phyloP scores from a whole-genome alignment of 345 rosid genomes.

The Theobroma cacao region DNA sequence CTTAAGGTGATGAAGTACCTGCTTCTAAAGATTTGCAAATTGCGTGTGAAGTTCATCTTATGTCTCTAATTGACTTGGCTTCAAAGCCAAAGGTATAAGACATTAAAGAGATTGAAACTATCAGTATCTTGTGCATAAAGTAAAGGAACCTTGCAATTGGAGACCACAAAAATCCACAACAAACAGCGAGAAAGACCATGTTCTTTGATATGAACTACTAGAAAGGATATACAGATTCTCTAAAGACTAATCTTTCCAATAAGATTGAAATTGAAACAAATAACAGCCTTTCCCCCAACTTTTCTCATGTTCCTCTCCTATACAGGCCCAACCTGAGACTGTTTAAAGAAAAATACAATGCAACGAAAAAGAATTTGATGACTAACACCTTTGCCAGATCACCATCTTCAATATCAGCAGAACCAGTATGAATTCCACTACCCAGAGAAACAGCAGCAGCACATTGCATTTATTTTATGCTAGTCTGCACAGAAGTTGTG shows the following conservation, averaged over 20 bases:
- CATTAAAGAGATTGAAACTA: neutral
- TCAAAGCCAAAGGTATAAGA: neutral
- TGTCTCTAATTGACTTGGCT: neutral
- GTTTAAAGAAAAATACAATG: conserved; percentile 3
- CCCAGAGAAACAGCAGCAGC: conserved; percentile 10
- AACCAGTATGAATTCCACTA: neutral
- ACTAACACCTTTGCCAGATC: conserved; percentile 13
- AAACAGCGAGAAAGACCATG: neutral
- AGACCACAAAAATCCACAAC: neutral
- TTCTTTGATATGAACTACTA: neutral
- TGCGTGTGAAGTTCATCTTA: neutral
- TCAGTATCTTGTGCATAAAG: neutral
- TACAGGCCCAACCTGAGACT: neutral
- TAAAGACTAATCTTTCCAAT: neutral
- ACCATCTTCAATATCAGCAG: conserved; percentile 16
- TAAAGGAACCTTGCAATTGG: neutral
- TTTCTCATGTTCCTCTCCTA: neutral
- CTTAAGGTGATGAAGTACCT: neutral
- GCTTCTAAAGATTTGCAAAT: neutral
- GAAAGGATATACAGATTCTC: neutral
- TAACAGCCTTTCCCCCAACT: neutral
- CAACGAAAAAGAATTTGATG: neutral
- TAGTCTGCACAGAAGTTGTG: conserved; percentile 27
- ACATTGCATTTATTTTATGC: conserved; percentile 21
- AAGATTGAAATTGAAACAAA: neutral